These are phyloP conservation scores for Paracamarosporium sp. DNA, from an alignment of 2,329 filamentous ascomycete species.

Conservation along the genomic window DNA sequence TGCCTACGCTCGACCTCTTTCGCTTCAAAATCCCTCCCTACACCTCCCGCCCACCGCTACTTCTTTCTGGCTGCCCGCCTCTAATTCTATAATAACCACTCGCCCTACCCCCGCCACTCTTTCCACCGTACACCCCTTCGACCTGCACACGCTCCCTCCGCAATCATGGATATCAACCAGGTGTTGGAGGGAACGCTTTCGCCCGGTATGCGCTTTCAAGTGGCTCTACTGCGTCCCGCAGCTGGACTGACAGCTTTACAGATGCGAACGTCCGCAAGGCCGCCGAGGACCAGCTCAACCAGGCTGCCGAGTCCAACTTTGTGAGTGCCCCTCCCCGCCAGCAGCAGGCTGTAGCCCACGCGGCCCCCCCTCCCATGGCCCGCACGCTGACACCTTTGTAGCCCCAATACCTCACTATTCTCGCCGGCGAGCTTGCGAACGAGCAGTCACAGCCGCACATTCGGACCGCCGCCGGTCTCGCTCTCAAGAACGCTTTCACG, in stretches of 20 bases:
- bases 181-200: conserved; percentile 97
- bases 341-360: conserved; percentile 21
- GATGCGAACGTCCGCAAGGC: conserved; percentile 88
- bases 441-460: conserved; percentile 83
- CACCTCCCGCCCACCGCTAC: conserved; percentile 42
- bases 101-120: conserved; percentile 9
- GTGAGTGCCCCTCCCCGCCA: conserved; percentile 63
- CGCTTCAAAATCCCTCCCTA: conserved; percentile 47
- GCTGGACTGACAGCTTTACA: conserved; percentile 55
- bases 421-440: conserved; percentile 93
- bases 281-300: conserved; percentile 91
- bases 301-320: conserved; percentile 94
- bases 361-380: conserved; percentile 15
- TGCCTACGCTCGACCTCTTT: conserved; percentile 44
- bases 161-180: conserved; percentile 94
- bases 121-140: conserved; percentile 30
- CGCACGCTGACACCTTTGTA: conserved; percentile 53
- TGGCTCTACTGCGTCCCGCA: conserved; percentile 18
- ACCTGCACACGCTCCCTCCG: conserved; percentile 34
- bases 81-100: conserved; percentile 20
- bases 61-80: conserved; percentile 26
- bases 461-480: conserved; percentile 92
- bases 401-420: conserved; percentile 83
- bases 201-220: conserved; percentile 69
- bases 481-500: conserved; percentile 97